Percentiles rank a stretch among this genome's conserved stretches.
Evolutionary conservation across 805 yeast genomes (phyloP).

Genomic region (Ogataea pini): DNA sequence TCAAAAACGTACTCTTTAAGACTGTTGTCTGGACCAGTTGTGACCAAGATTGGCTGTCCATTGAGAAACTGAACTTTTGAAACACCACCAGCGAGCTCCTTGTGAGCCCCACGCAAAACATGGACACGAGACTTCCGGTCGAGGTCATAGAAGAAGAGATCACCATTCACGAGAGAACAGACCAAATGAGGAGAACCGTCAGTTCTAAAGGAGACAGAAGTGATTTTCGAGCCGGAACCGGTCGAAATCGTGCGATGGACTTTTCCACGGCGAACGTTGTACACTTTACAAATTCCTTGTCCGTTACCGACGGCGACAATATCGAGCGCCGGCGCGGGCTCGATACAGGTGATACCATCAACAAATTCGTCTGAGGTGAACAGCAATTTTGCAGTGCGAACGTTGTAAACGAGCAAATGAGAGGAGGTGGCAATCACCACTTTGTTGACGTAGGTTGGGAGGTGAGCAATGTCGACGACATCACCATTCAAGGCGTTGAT

Average conservation of each 20-base stretch:
- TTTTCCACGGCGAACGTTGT: conserved; percentile 66
- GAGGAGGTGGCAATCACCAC: conserved; percentile 77
- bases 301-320: conserved; percentile 74
- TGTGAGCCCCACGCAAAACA: conserved; percentile 69
- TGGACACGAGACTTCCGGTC: conserved; percentile 74
- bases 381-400: conserved; percentile 73
- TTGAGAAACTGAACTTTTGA: conserved; percentile 71
- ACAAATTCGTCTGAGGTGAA: conserved; percentile 51
- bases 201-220: conserved; percentile 81
- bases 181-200: conserved; percentile 87
- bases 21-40: conserved; percentile 89
- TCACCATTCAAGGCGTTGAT: conserved; percentile 66
- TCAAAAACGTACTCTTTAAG: conserved; percentile 92
- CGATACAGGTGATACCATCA: conserved; percentile 65
- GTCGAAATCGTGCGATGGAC: conserved; percentile 52
- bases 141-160: conserved; percentile 81
- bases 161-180: conserved; percentile 78
- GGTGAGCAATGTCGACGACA: conserved; percentile 70
- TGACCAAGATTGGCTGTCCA: conserved; percentile 88
- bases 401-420: conserved; percentile 63
- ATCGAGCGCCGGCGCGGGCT: conserved; percentile 85
- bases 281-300: conserved; percentile 64
- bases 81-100: conserved; percentile 74
- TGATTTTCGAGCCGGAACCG: conserved; percentile 43
- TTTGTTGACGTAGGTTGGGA: conserved; percentile 91